phyloP scores from a whole-genome alignment of 2,329 filamentous ascomycete genomes.

The Fusarium succisae region DNA sequence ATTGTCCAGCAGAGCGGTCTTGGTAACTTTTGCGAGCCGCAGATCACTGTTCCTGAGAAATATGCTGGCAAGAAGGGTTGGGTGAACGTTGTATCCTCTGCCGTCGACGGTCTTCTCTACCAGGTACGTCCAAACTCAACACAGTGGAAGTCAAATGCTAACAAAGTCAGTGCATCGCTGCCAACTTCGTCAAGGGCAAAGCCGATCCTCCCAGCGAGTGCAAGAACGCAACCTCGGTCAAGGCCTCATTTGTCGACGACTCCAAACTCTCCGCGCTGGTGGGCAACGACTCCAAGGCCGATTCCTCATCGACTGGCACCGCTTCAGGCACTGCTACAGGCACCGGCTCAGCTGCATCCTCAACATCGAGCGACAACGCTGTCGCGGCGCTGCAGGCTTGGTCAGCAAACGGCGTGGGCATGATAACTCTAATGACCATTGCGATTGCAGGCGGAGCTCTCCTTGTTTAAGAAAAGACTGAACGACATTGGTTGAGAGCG shows the following conservation, averaged over 20 bases:
- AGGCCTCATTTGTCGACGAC: slow-evolving; percentile 46
- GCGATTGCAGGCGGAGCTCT: slow-evolving; percentile 44
- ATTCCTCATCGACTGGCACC: slow-evolving; percentile 13
- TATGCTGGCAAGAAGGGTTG: slow-evolving; percentile 66
- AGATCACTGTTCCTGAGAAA: slow-evolving; percentile 58
- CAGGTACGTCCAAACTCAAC: slow-evolving; percentile 53
- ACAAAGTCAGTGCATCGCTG: slow-evolving; percentile 58
- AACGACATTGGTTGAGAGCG: neutral
- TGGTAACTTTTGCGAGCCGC: slow-evolving; percentile 63
- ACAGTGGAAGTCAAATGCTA: neutral
- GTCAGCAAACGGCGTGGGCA: slow-evolving; percentile 33
- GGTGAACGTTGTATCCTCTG: slow-evolving; percentile 61
- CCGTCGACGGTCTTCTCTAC: slow-evolving; percentile 65
- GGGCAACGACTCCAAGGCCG: slow-evolving; percentile 14
- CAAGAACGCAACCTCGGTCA: slow-evolving; percentile 49
- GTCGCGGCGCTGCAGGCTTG: slow-evolving; percentile 40
- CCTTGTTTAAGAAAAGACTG: slow-evolving; percentile 36
- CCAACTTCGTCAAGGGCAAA: slow-evolving; percentile 63
- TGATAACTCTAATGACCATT: slow-evolving; percentile 43
- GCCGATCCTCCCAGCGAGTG: slow-evolving; percentile 46
- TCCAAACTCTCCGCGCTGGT: slow-evolving; percentile 48
- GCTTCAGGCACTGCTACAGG: slow-evolving; percentile 27
- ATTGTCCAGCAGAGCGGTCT: slow-evolving; percentile 64
- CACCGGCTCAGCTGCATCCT: slow-evolving; percentile 33
- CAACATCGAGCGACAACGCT: slow-evolving; percentile 35